Conservation (phyloP, 2,329 filamentous ascomycete genomes). For the Penicillium sp. region DNA sequence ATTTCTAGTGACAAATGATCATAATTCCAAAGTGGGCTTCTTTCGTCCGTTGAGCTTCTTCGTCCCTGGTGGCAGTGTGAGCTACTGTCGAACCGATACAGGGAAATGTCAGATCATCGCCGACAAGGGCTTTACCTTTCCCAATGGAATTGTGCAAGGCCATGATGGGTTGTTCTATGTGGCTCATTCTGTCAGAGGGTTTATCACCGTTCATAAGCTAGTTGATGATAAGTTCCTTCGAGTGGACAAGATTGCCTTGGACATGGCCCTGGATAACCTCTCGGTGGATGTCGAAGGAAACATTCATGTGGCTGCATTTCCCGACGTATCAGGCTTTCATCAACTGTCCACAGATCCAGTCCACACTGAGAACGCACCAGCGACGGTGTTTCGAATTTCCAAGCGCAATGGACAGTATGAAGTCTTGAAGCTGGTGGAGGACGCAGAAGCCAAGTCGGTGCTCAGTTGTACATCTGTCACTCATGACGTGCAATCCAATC, state of each 20-base stretch:
- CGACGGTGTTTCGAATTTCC: constrained; percentile 1
- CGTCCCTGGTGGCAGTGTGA: constrained; percentile 27
- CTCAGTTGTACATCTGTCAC: constrained; percentile 12
- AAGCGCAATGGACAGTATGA: constrained; percentile 12
- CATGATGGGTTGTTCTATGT: constrained; percentile 34
- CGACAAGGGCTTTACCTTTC: constrained; percentile 19
- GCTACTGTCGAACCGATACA: constrained; percentile 23
- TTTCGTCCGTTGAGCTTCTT: constrained; percentile 22
- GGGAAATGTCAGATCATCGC: constrained; percentile 25
- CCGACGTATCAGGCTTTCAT: constrained; percentile 21
- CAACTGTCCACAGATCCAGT: constrained; percentile 18
- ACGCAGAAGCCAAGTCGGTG: constrained; percentile 24
- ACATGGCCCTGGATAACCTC: constrained; percentile 34
- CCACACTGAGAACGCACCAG: constrained; percentile 3
- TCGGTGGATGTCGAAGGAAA: constrained; percentile 35
- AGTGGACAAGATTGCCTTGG: constrained; percentile 20
- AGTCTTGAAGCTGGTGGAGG: constrained; percentile 33
- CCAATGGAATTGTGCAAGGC: constrained; percentile 32
- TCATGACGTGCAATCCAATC: constrained; percentile 13
- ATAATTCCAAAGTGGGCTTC: constrained; percentile 26
- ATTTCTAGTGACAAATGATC: constrained; percentile 38
- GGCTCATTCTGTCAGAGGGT: constrained; percentile 21
- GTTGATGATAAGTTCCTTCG: constrained; percentile 1
- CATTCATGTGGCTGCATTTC: constrained; percentile 32
- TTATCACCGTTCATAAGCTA: constrained; percentile 21